Conservation (phyloP, 129 eudicot species). For the Chrysanthemum seticuspe region DNA sequence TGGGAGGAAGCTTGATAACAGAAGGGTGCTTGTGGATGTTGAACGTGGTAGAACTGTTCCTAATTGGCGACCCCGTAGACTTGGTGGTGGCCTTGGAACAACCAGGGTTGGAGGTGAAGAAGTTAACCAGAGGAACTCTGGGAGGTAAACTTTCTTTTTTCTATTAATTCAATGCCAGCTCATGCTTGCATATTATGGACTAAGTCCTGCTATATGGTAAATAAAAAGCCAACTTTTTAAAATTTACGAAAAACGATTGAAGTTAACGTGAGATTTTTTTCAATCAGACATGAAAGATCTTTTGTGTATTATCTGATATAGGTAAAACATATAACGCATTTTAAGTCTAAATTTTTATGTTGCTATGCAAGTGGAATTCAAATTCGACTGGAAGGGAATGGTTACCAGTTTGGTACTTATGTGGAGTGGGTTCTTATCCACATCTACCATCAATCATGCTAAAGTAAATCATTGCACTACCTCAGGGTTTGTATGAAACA, state of each 20-base stretch:
- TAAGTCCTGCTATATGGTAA: not conserved
- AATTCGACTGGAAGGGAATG: no score
- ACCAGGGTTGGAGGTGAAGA: constrained; percentile 96
- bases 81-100: constrained; percentile 98
- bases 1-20: constrained; percentile 91
- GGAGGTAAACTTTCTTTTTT: constrained; percentile 51
- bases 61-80: constrained; percentile 97
- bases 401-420: no score
- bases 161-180: no score
- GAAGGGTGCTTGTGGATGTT: constrained; percentile 96
- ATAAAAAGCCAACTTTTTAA: not conserved
- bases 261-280: not conserved
- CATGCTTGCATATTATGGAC: not conserved
- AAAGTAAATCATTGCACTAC: no score
- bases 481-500: no score
- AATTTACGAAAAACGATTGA: not conserved
- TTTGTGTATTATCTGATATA: not conserved
- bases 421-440: no score
- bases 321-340: no score
- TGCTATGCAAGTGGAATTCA: no score
- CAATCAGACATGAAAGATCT: not conserved
- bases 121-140: constrained; percentile 54
- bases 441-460: no score
- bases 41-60: constrained; percentile 99
- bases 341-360: no score